Conservation (phyloP, 2,329 filamentous ascomycete species). For the Aureobasidium sp. region DNA sequence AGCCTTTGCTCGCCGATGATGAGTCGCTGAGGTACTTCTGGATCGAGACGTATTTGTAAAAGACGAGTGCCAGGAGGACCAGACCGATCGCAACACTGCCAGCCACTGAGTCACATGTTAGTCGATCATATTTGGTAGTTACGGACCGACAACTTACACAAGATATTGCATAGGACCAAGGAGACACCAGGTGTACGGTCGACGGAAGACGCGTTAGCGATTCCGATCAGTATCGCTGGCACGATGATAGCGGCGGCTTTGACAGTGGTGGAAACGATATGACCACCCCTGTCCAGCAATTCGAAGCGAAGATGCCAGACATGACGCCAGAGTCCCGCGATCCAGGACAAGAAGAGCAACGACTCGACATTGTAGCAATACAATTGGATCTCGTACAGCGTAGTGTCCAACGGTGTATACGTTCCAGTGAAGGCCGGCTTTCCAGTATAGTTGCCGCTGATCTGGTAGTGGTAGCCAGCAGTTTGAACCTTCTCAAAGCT, state of each 20-base stretch:
- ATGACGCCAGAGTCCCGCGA: conserved; percentile 5
- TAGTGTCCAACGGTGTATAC: neutral
- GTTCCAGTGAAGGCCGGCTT: conserved; percentile 6
- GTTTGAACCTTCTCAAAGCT: neutral
- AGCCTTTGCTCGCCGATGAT: neutral
- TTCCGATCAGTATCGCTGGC: conserved; percentile 1
- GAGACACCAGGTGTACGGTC: neutral
- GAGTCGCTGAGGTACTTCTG: neutral
- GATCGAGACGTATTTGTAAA: conserved; percentile 11
- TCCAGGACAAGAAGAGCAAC: conserved; percentile 2
- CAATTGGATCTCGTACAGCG: neutral
- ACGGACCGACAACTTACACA: neutral
- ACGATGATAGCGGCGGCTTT: neutral
- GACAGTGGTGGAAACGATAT: neutral
- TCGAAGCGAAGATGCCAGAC: conserved; percentile 2
- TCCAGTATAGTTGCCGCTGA: neutral
- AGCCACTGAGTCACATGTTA: neutral
- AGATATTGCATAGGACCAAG: neutral
- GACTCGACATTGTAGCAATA: conserved; percentile 11
- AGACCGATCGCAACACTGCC: neutral
- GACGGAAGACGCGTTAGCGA: neutral
- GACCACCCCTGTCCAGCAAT: neutral
- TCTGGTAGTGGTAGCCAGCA: neutral
- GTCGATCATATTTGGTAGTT: neutral
- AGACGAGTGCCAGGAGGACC: neutral